Base-by-base conservation (phyloP, 768 basidiomycete species). In the Sporobolomyces roseus region DNA sequence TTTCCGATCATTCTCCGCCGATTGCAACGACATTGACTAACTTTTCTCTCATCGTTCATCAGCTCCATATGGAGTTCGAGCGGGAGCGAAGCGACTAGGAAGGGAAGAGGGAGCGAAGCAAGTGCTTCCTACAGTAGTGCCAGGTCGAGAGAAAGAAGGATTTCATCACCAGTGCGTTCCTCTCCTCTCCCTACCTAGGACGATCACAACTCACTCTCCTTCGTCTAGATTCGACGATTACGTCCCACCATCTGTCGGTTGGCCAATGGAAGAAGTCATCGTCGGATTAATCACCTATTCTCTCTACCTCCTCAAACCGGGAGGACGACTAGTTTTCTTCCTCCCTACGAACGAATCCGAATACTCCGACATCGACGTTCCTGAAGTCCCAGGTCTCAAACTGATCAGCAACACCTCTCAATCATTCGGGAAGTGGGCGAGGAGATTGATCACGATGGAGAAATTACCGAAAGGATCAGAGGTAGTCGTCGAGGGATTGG, bases 351-450 rank as follows among this genome's bases (percentile, higher is more conserved):
- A 70, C 59, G 63, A 66, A 17, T 93, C 94, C 53, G 88, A 93
- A 48, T 98, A 93, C 76, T 85, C 88, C 68, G 89, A 90, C 72
- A 80, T 96, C 2, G 96, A 99, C 75, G 81, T 98, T 13, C 83
- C 88, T 35, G 79, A 82, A 1, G 84, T 91, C 78, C 82, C 91
- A 29, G 93, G 93, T 1, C 93, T 98, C 89, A 86, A 86, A 73
- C 79, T 98, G 25, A 82, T 93, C 49, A 87, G 88, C 0, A 93
- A 94, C 77, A 93, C 91, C 41, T 79, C 91, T 70, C 93, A 99
- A 78, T 87, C 88, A 74, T 99, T 97, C 76, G 93, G 93, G 19
- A 89, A 87, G 30, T 99, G 94, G 94, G 93, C 91, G 1, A 82
- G 94, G 73, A 80, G 94, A 77, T 82, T 99, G 23, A 89, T 98